phyloP scores from a whole-genome alignment of 2,329 filamentous ascomycete species.

The Elsinoe necatrix region DNA sequence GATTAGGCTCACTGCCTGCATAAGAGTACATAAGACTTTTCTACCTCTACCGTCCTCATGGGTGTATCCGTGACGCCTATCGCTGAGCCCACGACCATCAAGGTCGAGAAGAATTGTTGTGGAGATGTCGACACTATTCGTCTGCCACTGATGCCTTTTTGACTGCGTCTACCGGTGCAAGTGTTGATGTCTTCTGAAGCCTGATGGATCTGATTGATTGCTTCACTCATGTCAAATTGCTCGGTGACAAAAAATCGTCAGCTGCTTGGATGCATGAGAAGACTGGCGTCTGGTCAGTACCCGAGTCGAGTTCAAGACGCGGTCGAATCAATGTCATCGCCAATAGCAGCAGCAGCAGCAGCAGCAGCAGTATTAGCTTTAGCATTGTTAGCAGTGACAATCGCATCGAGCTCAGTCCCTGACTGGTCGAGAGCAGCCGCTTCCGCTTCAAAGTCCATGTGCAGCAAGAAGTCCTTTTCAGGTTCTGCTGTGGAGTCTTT shows the following conservation, averaged over 20 bases:
- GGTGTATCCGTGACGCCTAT: background rate
- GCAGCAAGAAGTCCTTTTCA: background rate
- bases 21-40: conserved; percentile 10
- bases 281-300: background rate
- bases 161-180: background rate
- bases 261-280: too few relatives aligned
- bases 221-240: too few relatives aligned
- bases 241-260: too few relatives aligned
- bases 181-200: background rate
- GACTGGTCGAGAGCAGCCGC: background rate
- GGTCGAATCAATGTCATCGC: background rate
- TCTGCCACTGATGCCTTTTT: background rate
- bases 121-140: background rate
- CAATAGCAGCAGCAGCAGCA: background rate
- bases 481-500: background rate
- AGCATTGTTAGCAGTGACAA: background rate
- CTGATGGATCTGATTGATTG: background rate
- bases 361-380: background rate
- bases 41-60: background rate
- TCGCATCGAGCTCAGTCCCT: background rate
- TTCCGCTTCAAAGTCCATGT: background rate
- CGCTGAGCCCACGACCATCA: background rate
- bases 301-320: background rate
- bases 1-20: background rate
- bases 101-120: background rate